Evolutionary conservation across 192 early-diverging fungal genomes (phyloP).

Genomic region (Podila epigama): DNA sequence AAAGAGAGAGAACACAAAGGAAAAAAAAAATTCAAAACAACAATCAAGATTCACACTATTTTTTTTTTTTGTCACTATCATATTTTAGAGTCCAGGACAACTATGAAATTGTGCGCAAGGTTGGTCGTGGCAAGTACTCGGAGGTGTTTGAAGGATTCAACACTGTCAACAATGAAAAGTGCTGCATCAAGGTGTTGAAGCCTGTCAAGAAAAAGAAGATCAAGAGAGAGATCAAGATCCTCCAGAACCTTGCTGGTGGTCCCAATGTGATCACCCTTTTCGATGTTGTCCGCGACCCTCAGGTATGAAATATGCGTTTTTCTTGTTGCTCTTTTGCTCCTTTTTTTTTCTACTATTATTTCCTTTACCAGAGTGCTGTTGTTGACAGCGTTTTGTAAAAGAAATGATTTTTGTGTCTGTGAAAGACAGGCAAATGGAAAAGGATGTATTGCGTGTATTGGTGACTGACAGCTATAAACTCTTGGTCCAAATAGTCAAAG

Average conservation of each 20-base stretch:
- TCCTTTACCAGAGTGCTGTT: too few relatives aligned
- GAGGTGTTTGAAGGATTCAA: constrained; percentile 99
- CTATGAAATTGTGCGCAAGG: constrained; percentile 98
- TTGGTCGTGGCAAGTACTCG: constrained; percentile 99
- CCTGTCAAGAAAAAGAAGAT: constrained; percentile 99
- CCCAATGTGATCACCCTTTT: constrained; percentile 91
- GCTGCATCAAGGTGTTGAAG: constrained; percentile 99
- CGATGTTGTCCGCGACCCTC: constrained; percentile 96
- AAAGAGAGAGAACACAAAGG: too few relatives aligned
- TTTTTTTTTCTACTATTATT: constrained; percentile 6
- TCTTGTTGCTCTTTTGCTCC: background rate
- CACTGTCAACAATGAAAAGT: constrained; percentile 82
- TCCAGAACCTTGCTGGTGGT: constrained; percentile 96
- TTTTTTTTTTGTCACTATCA: background rate
- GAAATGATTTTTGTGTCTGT: background rate
- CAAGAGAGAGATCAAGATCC: constrained; percentile 98
- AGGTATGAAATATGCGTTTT: constrained; percentile 66
- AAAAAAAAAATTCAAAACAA: too few relatives aligned
- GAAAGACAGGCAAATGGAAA: too few relatives aligned
- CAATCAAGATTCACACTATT: background rate
- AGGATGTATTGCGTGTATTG: too few relatives aligned
- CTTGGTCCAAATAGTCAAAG: constrained; percentile 83
- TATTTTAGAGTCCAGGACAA: constrained; percentile 81
- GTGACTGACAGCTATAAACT: too few relatives aligned
- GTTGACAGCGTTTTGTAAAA: background rate